These are phyloP conservation scores for Phialophora tarda DNA, from an alignment of 2,329 filamentous ascomycete species.

Conservation along the genomic window DNA sequence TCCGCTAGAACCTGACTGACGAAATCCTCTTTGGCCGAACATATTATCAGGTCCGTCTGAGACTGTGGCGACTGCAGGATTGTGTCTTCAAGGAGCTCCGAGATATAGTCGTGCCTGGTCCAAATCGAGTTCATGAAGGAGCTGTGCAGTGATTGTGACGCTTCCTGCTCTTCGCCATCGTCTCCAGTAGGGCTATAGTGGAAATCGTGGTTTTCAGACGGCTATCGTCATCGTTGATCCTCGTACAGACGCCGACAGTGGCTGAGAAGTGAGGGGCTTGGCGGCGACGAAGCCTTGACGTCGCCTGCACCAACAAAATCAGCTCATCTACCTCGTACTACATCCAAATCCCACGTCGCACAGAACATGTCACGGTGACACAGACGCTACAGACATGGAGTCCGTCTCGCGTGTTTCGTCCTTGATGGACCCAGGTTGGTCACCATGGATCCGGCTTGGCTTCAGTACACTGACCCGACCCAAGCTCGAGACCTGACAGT, in stretches of 20 bases:
- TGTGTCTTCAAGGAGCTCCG: constrained; percentile 67
- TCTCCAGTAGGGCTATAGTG: background rate
- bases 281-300: constrained; percentile 6
- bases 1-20: constrained; percentile 63
- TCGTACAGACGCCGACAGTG: background rate
- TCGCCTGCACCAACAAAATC: background rate
- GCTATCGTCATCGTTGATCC: background rate
- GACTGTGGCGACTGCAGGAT: constrained; percentile 58
- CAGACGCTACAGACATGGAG: constrained; percentile 69
- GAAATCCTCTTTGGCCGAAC: constrained; percentile 69
- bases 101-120: constrained; percentile 53
- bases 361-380: constrained; percentile 11
- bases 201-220: no score
- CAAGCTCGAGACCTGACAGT: constrained; percentile 94
- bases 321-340: background rate
- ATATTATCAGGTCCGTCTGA: constrained; percentile 73
- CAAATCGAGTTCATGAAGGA: constrained; percentile 23
- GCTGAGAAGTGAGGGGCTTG: constrained; percentile 1
- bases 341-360: constrained; percentile 8
- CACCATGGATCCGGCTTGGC: constrained; percentile 34
- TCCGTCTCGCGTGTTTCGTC: constrained; percentile 92
- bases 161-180: constrained; percentile 11
- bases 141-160: background rate
- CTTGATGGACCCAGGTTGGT: constrained; percentile 85
- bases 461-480: constrained; percentile 38